phyloP scores from a whole-genome alignment of 1,139 yeast genomes.

The Debaryomyces singareniensis region DNA sequence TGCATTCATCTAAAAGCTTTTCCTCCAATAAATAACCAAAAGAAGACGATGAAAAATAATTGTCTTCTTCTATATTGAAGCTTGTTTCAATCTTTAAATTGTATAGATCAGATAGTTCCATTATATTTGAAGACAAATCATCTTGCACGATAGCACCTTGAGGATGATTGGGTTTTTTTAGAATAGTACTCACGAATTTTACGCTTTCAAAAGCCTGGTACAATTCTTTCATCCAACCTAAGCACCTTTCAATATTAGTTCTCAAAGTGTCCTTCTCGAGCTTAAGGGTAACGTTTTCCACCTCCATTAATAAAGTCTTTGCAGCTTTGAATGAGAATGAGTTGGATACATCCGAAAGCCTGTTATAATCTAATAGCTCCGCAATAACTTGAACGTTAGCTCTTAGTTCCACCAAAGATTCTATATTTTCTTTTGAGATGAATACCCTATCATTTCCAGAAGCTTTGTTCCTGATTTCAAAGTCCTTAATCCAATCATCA shows the following conservation, averaged over 20 bases:
- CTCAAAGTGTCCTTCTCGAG: slow-evolving; percentile 15
- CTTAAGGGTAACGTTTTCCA: slow-evolving; percentile 21
- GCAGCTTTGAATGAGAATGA: slow-evolving; percentile 17
- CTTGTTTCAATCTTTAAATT: slow-evolving; percentile 28
- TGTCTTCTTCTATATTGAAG: slow-evolving; percentile 34
- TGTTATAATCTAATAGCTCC: slow-evolving; percentile 13
- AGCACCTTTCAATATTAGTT: slow-evolving; percentile 20
- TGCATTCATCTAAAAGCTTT: slow-evolving; percentile 2
- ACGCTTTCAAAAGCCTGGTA: neutral
- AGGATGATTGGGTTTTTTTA: no score
- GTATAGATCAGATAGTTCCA: slow-evolving; percentile 23
- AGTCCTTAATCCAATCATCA: slow-evolving; percentile 14
- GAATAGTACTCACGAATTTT: neutral
- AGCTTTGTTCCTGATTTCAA: slow-evolving; percentile 17
- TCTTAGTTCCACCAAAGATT: slow-evolving; percentile 22
- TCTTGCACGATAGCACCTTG: no score
- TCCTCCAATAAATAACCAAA: slow-evolving; percentile 7
- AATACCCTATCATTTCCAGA: slow-evolving; percentile 11
- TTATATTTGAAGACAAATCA: neutral
- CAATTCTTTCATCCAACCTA: slow-evolving; percentile 34
- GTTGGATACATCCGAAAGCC: slow-evolving; percentile 1
- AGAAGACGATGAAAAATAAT: slow-evolving; percentile 23
- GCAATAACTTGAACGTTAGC: slow-evolving; percentile 16
- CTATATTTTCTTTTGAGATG: slow-evolving; percentile 20
- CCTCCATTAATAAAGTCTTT: slow-evolving; percentile 16